Percentiles rank a stretch among this genome's conserved stretches.
Conservation (phyloP, 768 basidiomycete species). For the Lyophyllum shimeji region DNA sequence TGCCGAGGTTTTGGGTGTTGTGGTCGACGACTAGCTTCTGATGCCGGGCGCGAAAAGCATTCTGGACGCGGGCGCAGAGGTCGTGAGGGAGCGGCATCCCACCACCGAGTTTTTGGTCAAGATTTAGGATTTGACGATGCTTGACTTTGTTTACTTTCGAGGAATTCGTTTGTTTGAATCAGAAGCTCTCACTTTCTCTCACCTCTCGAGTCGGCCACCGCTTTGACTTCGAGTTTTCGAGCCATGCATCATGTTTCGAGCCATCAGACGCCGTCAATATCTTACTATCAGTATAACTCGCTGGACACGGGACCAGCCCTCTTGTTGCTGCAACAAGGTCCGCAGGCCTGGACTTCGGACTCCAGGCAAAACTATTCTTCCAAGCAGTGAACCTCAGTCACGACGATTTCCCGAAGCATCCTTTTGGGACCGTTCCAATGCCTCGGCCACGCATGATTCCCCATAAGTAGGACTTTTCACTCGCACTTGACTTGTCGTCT, state of each 20-base stretch:
- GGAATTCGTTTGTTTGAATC: not conserved
- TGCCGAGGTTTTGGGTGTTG: slow-evolving; percentile 86
- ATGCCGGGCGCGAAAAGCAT: slow-evolving; percentile 89
- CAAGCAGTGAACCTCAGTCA: not conserved
- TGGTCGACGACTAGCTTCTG: slow-evolving; percentile 75
- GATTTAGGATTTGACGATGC: not conserved
- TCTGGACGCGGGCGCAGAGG: slow-evolving; percentile 89
- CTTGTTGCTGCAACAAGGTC: not conserved
- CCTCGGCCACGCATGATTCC: not conserved
- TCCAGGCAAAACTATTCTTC: not conserved
- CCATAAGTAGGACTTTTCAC: not conserved
- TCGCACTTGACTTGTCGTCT: not conserved
- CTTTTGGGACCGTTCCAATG: not conserved
- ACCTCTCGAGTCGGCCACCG: too few species aligned
- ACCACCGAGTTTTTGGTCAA: not conserved
- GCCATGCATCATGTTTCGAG: too few species aligned
- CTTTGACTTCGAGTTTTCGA: too few species aligned
- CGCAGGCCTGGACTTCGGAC: not conserved
- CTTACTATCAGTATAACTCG: too few species aligned
- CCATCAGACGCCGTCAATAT: too few species aligned
- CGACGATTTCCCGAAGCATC: not conserved
- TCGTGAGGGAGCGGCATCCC: slow-evolving; percentile 60
- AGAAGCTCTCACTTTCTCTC: too few species aligned
- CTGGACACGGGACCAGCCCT: not conserved
- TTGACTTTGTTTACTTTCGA: not conserved